A percentile compares a stretch with the other conserved stretches of the same genome.
Evolutionary conservation across 345 rosid genomes (phyloP).

Genomic region (Eucalyptus caleyi): DNA sequence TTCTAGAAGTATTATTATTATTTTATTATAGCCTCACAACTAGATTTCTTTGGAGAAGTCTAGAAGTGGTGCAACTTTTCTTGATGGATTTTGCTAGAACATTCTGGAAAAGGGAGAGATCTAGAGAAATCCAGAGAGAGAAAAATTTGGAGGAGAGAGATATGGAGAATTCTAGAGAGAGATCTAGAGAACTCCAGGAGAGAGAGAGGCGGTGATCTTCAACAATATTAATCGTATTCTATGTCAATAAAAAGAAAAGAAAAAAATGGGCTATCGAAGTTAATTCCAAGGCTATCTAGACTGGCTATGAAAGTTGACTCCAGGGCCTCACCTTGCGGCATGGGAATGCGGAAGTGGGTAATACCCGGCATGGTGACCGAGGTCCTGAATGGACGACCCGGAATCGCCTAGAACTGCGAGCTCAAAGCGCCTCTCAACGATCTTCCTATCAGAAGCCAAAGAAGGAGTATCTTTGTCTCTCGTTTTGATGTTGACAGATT

Average conservation of each 20-base stretch:
- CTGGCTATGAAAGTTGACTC: neutral
- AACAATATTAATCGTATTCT: neutral
- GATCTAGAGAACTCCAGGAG: no score
- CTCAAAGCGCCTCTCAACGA: slow-evolving; percentile 20
- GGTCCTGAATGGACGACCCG: slow-evolving; percentile 39
- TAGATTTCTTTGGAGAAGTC: no score
- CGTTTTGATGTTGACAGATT: slow-evolving; percentile 3
- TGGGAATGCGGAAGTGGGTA: slow-evolving; percentile 51
- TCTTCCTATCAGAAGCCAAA: neutral
- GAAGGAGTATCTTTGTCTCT: neutral
- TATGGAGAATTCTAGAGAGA: no score
- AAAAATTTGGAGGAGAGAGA: no score
- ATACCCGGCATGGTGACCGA: slow-evolving; percentile 85
- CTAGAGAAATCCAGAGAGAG: no score
- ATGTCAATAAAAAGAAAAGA: neutral
- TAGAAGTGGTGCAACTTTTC: no score
- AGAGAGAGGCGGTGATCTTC: no score
- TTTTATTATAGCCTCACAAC: no score
- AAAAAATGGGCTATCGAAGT: neutral
- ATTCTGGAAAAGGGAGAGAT: no score
- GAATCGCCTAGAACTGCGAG: slow-evolving; percentile 8
- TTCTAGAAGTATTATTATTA: no score
- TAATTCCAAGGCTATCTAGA: neutral
- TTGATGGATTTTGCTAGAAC: no score
- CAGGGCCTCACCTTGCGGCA: slow-evolving; percentile 46